A percentile compares a stretch with the other conserved stretches of the same genome.
phyloP scores from a whole-genome alignment of 208 protist species.

The Trypanosoma rangeli region DNA sequence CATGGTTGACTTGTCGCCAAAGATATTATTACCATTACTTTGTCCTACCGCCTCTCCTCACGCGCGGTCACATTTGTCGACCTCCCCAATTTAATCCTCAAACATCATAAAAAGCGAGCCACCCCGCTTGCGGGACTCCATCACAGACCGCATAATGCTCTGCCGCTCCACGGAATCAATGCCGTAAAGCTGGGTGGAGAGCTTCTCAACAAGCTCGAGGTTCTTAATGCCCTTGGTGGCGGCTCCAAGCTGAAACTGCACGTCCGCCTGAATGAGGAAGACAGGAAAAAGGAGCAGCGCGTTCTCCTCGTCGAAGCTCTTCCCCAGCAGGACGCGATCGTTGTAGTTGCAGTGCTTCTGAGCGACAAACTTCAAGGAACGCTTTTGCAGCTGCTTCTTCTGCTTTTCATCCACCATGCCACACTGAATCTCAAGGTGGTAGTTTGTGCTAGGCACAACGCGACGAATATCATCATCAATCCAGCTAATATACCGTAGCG shows the following conservation, averaged over 20 bases:
- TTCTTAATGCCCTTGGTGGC: slow-evolving; percentile 31
- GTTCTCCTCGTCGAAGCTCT: slow-evolving; percentile 32
- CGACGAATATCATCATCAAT: slow-evolving; percentile 27
- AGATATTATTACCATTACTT: too few species aligned
- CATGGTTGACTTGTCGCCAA: too few species aligned
- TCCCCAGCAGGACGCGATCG: slow-evolving; percentile 18
- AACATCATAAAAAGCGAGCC: slow-evolving; percentile 35
- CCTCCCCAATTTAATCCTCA: slow-evolving; percentile 16
- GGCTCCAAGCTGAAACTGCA: slow-evolving; percentile 30
- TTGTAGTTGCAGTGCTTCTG: slow-evolving; percentile 25
- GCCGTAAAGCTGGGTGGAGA: slow-evolving; percentile 28
- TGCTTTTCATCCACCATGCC: slow-evolving; percentile 20
- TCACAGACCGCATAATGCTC: slow-evolving; percentile 27
- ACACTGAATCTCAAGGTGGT: slow-evolving; percentile 21
- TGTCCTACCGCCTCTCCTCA: slow-evolving; percentile 8
- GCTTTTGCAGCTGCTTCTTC: slow-evolving; percentile 23
- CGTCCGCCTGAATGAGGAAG: slow-evolving; percentile 25
- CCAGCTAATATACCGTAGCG: slow-evolving; percentile 20
- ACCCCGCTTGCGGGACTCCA: slow-evolving; percentile 24
- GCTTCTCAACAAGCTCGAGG: slow-evolving; percentile 25
- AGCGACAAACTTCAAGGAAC: slow-evolving; percentile 7
- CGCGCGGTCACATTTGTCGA: neutral
- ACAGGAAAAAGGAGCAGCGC: slow-evolving; percentile 27
- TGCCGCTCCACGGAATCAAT: slow-evolving; percentile 21
- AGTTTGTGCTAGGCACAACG: slow-evolving; percentile 27